Percentiles rank a stretch among this genome's conserved stretches.
These are phyloP conservation scores for Heliosperma pusillum DNA, from an alignment of 148 eudicot genomes.

Conservation along the genomic window DNA sequence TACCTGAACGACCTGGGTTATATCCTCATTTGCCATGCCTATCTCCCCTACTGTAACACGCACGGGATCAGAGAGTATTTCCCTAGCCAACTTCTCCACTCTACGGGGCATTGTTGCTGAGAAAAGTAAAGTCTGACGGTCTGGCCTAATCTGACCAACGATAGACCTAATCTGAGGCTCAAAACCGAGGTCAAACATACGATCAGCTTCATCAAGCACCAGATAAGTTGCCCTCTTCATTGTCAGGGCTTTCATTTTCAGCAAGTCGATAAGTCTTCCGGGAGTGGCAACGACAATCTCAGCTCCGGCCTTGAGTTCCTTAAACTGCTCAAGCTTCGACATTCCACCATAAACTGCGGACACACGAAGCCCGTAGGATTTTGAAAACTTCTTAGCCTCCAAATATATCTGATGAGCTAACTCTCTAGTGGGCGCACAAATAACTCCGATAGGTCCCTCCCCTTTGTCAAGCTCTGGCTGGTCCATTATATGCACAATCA, in stretches of 20 bases:
- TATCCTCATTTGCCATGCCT: slow-evolving; percentile 98
- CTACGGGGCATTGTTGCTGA: slow-evolving; percentile 97
- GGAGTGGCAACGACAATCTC: slow-evolving; percentile 98
- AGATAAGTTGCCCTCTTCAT: slow-evolving; percentile 90
- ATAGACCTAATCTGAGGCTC: slow-evolving; percentile 98
- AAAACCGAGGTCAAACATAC: slow-evolving; percentile 99
- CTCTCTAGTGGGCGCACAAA: slow-evolving; percentile 98
- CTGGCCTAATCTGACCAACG: slow-evolving; percentile 98
- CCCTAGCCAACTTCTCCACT: slow-evolving; percentile 95
- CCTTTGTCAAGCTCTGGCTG: slow-evolving; percentile 92
- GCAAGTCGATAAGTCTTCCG: slow-evolving; percentile 89
- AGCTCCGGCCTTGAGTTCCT: slow-evolving; percentile 91
- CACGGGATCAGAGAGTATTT: slow-evolving; percentile 85
- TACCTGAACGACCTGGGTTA: slow-evolving; percentile 85
- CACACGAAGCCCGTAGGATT: slow-evolving; percentile 73
- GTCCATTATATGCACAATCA: slow-evolving; percentile 98
- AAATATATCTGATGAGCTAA: slow-evolving; percentile 93
- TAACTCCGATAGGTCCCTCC: slow-evolving; percentile 95
- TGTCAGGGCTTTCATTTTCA: slow-evolving; percentile 90
- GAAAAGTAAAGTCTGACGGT: slow-evolving; percentile 87
- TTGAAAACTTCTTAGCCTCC: slow-evolving; percentile 93
- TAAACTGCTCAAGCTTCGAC: slow-evolving; percentile 95
- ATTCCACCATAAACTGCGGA: slow-evolving; percentile 98
- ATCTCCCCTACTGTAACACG: slow-evolving; percentile 92
- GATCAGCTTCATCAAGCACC: slow-evolving; percentile 98